Base-by-base conservation (phyloP, 371 early-diverging fungal species). In the Mortierella sp. region DNA sequence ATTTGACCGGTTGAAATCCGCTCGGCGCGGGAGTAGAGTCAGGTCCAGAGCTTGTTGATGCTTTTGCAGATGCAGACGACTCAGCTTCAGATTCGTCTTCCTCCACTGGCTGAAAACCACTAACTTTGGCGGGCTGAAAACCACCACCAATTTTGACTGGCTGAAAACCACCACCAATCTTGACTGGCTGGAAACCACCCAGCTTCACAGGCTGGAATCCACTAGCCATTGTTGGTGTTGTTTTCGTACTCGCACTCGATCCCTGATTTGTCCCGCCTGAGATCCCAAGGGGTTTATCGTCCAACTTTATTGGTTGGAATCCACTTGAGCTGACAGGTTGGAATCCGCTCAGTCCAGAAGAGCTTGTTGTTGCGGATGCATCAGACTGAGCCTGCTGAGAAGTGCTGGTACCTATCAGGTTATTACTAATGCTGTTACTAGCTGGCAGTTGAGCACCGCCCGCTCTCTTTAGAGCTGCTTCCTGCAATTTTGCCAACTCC, bases 401-500 rank as follows among this genome's bases (percentile, higher is more conserved):
- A 7, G 24, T 24, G 22, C 7, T 24, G 13, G 13, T 36, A 38
- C 38, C 41, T 48, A 36, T 4, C 19, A 33, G 24, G 43, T 28
- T 28, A 28, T 24, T 41, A 19, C 3, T 32, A 15, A 22, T 33
- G 50, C 7, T 52, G 36, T 4, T 21, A 38, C 0, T 36, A n/a
- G 21, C 36, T 55, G 63, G 0, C 13, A 36, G 41, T 16, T 11
- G 32, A 11, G 40, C 24, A 0, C 62, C 80, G 5, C 79, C 86
- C 41, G 85, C 70, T 64, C 77, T 83, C 63, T 88, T 87, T 69
- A 88, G 45, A n/a, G 90, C 88, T 0, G 93, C 93, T 58, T 90
- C 90, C 70, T 93, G 92, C 74, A 93, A 80, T 47, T 91, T 74
- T 41, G 88, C 87, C 67, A 92, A 58, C 65, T 94, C 94, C 24